Evolutionary conservation across 1,284 basidiomycete genomes (phyloP).

Genomic region (Taiwanofungus camphoratus): DNA sequence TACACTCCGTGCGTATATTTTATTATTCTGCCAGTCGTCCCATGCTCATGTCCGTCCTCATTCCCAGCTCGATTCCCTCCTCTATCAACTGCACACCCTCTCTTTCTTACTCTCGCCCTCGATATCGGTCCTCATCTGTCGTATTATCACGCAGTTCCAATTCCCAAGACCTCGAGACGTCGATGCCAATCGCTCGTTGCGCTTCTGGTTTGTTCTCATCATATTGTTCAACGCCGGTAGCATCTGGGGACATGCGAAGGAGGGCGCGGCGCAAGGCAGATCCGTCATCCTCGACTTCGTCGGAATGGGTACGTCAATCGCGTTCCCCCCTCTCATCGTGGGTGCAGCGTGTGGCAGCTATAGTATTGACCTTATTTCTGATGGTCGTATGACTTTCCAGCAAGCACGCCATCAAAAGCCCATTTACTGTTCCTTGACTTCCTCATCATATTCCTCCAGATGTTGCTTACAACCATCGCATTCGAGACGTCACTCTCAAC

Average conservation of each 20-base stretch:
- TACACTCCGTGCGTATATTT: slow-evolving; percentile 53
- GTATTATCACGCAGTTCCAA: slow-evolving; percentile 55
- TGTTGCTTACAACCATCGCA: slow-evolving; percentile 57
- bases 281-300: slow-evolving; percentile 70
- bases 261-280: slow-evolving; percentile 46
- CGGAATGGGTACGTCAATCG: slow-evolving; percentile 55
- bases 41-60: background rate
- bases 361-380: too few species aligned
- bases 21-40: background rate
- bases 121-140: slow-evolving; percentile 49
- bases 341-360: too few species aligned
- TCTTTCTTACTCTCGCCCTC: slow-evolving; percentile 73
- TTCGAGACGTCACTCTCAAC: slow-evolving; percentile 48
- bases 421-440: slow-evolving; percentile 62
- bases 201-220: slow-evolving; percentile 57
- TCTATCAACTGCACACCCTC: slow-evolving; percentile 66
- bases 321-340: background rate
- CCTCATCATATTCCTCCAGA: slow-evolving; percentile 57
- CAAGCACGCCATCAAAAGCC: slow-evolving; percentile 50
- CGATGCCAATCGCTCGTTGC: slow-evolving; percentile 53
- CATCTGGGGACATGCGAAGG: slow-evolving; percentile 53
- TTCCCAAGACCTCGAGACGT: slow-evolving; percentile 60
- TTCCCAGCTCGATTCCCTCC: slow-evolving; percentile 58
- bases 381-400: too few species aligned
- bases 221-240: slow-evolving; percentile 51